Conservation (phyloP, 805 yeast species). For the Candida mattraensis region DNA sequence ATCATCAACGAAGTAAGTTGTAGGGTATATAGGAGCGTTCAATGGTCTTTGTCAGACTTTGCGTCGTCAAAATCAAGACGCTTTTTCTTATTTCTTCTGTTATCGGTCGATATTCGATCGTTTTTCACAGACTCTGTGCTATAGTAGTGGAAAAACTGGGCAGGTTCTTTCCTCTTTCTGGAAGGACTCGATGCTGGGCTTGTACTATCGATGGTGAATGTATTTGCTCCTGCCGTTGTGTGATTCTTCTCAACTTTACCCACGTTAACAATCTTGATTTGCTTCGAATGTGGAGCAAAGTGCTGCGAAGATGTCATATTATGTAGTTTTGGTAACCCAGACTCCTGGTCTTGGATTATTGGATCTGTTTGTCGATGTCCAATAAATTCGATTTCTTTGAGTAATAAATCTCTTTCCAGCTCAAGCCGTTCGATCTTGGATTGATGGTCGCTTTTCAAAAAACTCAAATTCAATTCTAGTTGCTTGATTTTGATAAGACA, state of each 20-base stretch:
- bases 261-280: conserved; percentile 17
- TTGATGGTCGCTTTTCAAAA: conserved; percentile 18
- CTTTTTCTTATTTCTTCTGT: conserved; percentile 22
- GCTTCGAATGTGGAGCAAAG: conserved; percentile 9
- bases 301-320: conserved; percentile 11
- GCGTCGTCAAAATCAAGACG: conserved; percentile 3
- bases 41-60: no score
- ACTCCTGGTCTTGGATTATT: not conserved
- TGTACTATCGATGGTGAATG: no score
- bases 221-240: no score
- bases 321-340: conserved; percentile 12
- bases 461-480: conserved; percentile 14
- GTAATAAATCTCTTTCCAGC: conserved; percentile 24
- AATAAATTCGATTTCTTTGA: conserved; percentile 28
- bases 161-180: conserved; percentile 14
- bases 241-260: no score
- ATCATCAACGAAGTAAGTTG: no score
- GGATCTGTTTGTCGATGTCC: conserved; percentile 12
- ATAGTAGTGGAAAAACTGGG: conserved; percentile 27
- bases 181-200: conserved; percentile 3
- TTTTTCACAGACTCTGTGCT: conserved; percentile 13
- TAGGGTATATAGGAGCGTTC: no score
- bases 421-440: conserved; percentile 25
- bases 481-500: conserved; percentile 21
- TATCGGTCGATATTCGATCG: conserved; percentile 21